Conservation (phyloP, 78 protist species). For the Dictyostelium brefeldianum region DNA sequence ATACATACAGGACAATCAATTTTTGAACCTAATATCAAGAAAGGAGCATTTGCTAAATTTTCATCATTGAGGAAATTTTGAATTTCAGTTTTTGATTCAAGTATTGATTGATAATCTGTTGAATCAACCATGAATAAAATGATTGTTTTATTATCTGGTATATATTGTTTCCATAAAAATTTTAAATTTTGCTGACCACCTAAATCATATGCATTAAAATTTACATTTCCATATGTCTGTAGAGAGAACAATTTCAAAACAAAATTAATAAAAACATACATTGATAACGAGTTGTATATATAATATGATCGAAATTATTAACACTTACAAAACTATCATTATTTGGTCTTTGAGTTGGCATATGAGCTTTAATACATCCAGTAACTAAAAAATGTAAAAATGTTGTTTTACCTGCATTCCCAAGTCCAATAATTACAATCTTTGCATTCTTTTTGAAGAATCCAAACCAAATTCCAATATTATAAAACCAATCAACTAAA, state of each 20-base stretch:
- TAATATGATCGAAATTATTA: too few species aligned
- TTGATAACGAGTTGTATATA: too few species aligned
- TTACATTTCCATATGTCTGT: slow-evolving; percentile 25
- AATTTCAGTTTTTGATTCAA: slow-evolving; percentile 59
- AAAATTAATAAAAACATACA: too few species aligned
- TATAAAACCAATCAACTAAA: slow-evolving; percentile 55
- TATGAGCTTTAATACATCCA: slow-evolving; percentile 11
- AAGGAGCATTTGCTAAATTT: not conserved
- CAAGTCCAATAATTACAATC: slow-evolving; percentile 49
- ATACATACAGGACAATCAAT: slow-evolving; percentile 4
- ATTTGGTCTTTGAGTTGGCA: slow-evolving; percentile 67
- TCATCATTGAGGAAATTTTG: slow-evolving; percentile 17
- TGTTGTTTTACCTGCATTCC: slow-evolving; percentile 77
- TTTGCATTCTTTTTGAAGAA: slow-evolving; percentile 37
- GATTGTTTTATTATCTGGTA: slow-evolving; percentile 14
- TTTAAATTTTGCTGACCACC: slow-evolving; percentile 62
- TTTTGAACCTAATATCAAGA: slow-evolving; percentile 58
- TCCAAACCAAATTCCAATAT: slow-evolving; percentile 32
- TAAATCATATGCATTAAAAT: slow-evolving; percentile 63
- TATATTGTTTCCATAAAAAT: slow-evolving; percentile 45
- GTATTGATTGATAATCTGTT: not conserved
- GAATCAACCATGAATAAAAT: slow-evolving; percentile 62
- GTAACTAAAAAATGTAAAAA: slow-evolving; percentile 15
- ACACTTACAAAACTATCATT: slow-evolving; percentile 18
- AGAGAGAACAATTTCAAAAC: too few species aligned